phyloP scores from a whole-genome alignment of 345 rosid genomes.

The Erucastrum elatum region DNA sequence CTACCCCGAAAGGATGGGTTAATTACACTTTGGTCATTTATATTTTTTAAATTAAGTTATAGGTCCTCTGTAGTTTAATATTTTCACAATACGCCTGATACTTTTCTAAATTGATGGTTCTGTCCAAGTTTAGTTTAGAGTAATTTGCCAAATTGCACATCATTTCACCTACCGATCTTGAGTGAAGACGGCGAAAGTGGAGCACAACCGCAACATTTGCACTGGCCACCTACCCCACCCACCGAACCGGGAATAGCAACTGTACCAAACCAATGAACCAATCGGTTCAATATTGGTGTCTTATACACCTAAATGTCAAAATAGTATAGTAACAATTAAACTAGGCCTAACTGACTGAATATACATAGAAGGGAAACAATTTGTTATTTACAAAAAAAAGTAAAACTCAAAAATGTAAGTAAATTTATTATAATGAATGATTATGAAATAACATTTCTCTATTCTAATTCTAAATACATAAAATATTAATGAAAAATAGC shows the following conservation, averaged over 20 bases:
- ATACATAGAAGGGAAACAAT: too few relatives aligned
- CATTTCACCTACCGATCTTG: constrained; percentile 41
- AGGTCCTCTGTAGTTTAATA: background rate
- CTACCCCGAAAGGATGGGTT: constrained; percentile 14
- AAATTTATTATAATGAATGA: too few relatives aligned
- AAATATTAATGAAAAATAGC: too few relatives aligned
- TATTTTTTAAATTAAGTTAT: background rate
- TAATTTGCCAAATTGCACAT: constrained; percentile 18
- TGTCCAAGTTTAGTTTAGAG: background rate
- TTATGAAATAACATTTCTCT: too few relatives aligned
- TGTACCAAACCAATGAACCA: constrained; percentile 15
- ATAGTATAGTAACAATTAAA: background rate
- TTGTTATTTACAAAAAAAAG: too few relatives aligned
- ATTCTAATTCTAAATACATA: too few relatives aligned
- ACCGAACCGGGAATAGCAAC: constrained; percentile 20
- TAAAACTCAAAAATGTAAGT: too few relatives aligned
- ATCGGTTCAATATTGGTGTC: constrained; percentile 16
- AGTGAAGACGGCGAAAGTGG: constrained; percentile 27
- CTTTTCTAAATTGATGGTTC: constrained; percentile 5
- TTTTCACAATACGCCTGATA: background rate
- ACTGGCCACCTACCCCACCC: constrained; percentile 38
- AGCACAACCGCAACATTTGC: constrained; percentile 34
- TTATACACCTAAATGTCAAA: background rate
- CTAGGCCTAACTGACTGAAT: background rate
- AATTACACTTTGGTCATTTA: background rate